Base-by-base conservation (phyloP, 768 basidiomycete genomes). In the Podaxis pistillaris region DNA sequence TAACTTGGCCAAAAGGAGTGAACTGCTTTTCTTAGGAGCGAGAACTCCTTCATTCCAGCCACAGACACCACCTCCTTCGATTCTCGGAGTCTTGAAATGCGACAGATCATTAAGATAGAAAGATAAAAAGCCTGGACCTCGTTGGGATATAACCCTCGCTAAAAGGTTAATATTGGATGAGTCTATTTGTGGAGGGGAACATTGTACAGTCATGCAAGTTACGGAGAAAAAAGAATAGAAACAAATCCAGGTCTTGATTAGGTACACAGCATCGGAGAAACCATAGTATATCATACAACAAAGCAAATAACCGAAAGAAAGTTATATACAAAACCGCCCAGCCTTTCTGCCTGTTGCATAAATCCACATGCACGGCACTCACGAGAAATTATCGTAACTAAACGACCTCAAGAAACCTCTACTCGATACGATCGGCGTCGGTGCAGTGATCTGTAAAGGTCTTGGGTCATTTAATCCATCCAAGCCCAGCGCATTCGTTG, bases 331-430 rank as follows among this genome's bases (percentile, higher is more conserved):
- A 60, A 59, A 28, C 22, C 36, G 33, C 53, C 46, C 37, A 33
- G 53, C 30, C 47, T 9, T 13, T 64, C 46, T 56, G 57, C 22
- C 53, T n/a, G 30, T 9, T 17, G 22, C 30, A 9, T 26, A 13
- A 37, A 55, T 44, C 13, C 58, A 28, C 4, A 44, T 22, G 19
- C 17, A 17, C 49, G 26, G 13, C 9, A n/a, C 56, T 49, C 50
- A 59, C 33, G 37, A 50, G 40, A 46, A 63, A 57, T 38, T 58
- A 26, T 73, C 74, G 36, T 66, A 64, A 62, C 71, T 74, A 65
- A 72, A 76, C 13, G 74, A 72, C 47, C 74, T 66, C 63, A 77
- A 65, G 58, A 77, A 73, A 47, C 63, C 49, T 19, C 66, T 67
- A 44, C 64, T 70, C 4, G 75, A 68, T 4, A 70, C 66, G 24